phyloP scores from a whole-genome alignment of 257 asterid genomes.

The Nicotiana noctiflora region DNA sequence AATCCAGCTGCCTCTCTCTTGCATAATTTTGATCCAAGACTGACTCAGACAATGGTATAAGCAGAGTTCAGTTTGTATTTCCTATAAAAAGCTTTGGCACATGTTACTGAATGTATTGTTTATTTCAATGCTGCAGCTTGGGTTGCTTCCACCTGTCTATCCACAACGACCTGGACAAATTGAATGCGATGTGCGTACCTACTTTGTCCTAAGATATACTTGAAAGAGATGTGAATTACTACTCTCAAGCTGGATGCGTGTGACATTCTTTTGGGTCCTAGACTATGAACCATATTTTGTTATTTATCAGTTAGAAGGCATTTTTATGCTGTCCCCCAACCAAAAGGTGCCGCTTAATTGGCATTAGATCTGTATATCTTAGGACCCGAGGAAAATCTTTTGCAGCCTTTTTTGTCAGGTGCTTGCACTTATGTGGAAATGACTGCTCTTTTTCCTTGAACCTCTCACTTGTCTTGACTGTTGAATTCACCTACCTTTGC shows the following conservation, averaged over 20 bases:
- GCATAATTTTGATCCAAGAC: conserved; percentile 62
- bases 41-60: conserved; percentile 62
- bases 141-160: conserved; percentile 46
- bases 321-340: neutral
- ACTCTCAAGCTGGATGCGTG: neutral
- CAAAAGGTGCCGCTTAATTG: neutral
- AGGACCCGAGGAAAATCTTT: neutral
- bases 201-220: conserved; percentile 5
- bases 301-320: neutral
- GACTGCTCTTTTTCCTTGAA: neutral
- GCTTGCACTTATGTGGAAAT: neutral
- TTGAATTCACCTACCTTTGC: neutral
- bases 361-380: neutral
- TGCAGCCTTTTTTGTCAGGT: neutral
- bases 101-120: conserved; percentile 12
- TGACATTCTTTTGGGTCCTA: neutral
- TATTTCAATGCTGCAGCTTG: conserved; percentile 61
- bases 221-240: conserved; percentile 4
- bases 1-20: conserved; percentile 65
- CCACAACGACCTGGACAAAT: conserved; percentile 94
- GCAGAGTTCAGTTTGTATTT: neutral
- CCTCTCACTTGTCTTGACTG: neutral
- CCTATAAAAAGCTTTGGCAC: neutral
- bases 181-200: conserved; percentile 80
- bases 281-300: neutral